phyloP scores from a whole-genome alignment of 2,329 filamentous ascomycete species.

The Colletotrichum nymphaeae region DNA sequence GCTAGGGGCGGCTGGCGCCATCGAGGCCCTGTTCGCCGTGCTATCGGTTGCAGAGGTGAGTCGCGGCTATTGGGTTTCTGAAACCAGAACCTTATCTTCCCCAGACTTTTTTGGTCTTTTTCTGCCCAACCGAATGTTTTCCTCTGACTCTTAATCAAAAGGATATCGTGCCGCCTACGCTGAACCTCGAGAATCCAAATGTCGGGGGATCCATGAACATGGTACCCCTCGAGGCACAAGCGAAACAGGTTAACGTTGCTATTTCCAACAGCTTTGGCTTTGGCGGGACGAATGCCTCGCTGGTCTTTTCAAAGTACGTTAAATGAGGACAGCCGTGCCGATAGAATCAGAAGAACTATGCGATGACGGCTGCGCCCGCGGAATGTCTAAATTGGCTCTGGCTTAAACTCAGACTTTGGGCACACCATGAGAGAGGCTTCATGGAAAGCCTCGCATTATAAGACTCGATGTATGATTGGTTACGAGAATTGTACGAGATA shows the following conservation, averaged over 20 bases:
- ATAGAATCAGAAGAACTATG: slow-evolving; percentile 1
- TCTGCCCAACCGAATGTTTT: not conserved
- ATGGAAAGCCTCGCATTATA: not conserved
- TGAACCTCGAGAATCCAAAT: slow-evolving; percentile 79
- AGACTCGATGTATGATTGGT: not conserved
- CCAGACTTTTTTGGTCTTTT: slow-evolving; percentile 9
- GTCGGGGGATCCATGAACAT: slow-evolving; percentile 86
- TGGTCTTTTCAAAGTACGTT: slow-evolving; percentile 72
- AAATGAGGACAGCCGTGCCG: not conserved
- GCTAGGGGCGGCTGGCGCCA: slow-evolving; percentile 88
- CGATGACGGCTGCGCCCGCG: not conserved
- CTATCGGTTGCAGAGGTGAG: slow-evolving; percentile 82
- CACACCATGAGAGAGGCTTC: not conserved
- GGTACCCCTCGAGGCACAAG: slow-evolving; percentile 77
- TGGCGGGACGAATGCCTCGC: slow-evolving; percentile 92
- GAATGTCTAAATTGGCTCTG: not conserved
- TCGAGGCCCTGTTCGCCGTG: slow-evolving; percentile 89
- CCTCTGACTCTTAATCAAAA: slow-evolving; percentile 48
- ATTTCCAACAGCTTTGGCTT: slow-evolving; percentile 98
- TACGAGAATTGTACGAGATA: not conserved
- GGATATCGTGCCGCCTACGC: slow-evolving; percentile 85
- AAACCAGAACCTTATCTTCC: slow-evolving; percentile 34
- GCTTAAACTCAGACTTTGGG: not conserved
- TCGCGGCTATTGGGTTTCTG: slow-evolving; percentile 8
- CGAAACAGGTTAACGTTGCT: slow-evolving; percentile 77